Conservation (phyloP, 2,329 filamentous ascomycete genomes). For the Stemphylium beticola region DNA sequence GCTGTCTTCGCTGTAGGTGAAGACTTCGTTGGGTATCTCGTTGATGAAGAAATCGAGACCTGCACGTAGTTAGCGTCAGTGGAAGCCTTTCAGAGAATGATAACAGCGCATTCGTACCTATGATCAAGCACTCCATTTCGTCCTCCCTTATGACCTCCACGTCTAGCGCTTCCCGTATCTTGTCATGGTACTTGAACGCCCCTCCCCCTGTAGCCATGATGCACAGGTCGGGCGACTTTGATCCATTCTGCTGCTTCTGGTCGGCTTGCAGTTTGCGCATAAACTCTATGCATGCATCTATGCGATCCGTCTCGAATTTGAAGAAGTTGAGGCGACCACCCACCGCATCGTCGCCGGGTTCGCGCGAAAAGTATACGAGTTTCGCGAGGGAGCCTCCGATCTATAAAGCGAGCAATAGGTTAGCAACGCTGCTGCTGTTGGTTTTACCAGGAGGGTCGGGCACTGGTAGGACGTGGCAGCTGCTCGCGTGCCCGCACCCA, state of each 20-base stretch:
- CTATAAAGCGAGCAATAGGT: slow-evolving; percentile 54
- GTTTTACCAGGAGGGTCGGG: neutral
- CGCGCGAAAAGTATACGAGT: slow-evolving; percentile 95
- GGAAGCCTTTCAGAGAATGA: neutral
- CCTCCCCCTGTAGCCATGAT: slow-evolving; percentile 97
- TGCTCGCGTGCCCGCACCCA: slow-evolving; percentile 23
- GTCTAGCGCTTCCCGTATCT: slow-evolving; percentile 79
- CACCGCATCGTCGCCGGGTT: slow-evolving; percentile 76
- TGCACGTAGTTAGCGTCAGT: slow-evolving; percentile 43
- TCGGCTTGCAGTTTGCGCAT: slow-evolving; percentile 85
- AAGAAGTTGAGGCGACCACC: slow-evolving; percentile 94
- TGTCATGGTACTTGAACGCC: slow-evolving; percentile 96
- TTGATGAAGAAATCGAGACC: slow-evolving; percentile 99
- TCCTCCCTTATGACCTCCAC: slow-evolving; percentile 92
- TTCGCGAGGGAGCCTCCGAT: slow-evolving; percentile 96
- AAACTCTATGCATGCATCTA: slow-evolving; percentile 92
- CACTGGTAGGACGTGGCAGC: neutral
- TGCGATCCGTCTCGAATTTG: slow-evolving; percentile 93
- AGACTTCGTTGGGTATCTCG: slow-evolving; percentile 95
- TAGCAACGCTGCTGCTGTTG: slow-evolving; percentile 16
- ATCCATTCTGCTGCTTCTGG: slow-evolving; percentile 77
- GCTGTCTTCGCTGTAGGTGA: slow-evolving; percentile 83
- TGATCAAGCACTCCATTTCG: slow-evolving; percentile 98
- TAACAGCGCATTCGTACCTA: slow-evolving; percentile 63
- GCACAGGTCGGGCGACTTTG: slow-evolving; percentile 73